Base-by-base conservation (phyloP, 169 alveolate species). In the Haemoproteus tartakovskyi region DNA sequence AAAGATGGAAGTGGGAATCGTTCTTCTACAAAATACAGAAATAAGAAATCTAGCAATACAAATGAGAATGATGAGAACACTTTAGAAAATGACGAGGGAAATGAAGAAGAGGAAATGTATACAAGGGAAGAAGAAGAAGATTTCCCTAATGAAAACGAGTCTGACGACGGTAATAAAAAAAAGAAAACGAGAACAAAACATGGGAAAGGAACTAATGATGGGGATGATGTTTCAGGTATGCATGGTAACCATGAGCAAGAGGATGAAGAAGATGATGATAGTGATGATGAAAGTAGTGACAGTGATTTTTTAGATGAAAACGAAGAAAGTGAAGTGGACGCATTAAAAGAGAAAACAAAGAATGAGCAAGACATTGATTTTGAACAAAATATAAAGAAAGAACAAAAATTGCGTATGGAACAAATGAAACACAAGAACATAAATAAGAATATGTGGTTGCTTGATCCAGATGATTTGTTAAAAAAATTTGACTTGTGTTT, bases 401-500 rank as follows among this genome's bases (percentile, higher is more conserved):
- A 24, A 16, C 26, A 52, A 33, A 16, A 21, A 18, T 30, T 2
- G 19, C 51, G n/a, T n/a, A n/a, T n/a, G n/a, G n/a, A n/a, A n/a
- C n/a, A 40, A 29, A 33, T 3, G 29, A 70, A 67, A 26, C 22
- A 16, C 3, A 36, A 36, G 19, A 74, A 36, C 18, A 26, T 50
- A 36, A 46, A 60, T 30, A 54, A 74, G 21, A 88, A 87, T 41
- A 87, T 94, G 29, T 94, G 98, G 98, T 92, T 88, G 36, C 78
- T 92, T 63, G 95, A 94, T 22, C 98, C 97, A 3, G 95, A 89
- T 57, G 95, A 91, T 57, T 82, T 96, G 38, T 93, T 93, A 56
- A 95, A 93, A 50, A 93, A 91, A 60, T 92, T 96, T 63, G 91
- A 93, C 79, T 82, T 91, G 79, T 96, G 99, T 87, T 90, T 94